phyloP scores from a whole-genome alignment of 495 filamentous ascomycete genomes.

The Saxophila tyrrhenica region DNA sequence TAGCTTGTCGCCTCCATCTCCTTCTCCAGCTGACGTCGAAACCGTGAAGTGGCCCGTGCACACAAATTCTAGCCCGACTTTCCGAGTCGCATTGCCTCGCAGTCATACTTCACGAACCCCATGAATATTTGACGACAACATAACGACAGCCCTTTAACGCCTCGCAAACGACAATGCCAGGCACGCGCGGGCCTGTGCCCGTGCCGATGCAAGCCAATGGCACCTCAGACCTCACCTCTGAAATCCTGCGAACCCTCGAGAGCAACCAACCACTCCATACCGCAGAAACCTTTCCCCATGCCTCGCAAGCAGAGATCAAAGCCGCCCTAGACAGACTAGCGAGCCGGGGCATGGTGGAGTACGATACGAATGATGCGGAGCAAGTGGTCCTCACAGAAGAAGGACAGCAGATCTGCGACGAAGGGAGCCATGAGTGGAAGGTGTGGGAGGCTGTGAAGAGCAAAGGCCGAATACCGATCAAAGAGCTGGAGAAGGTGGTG shows the following conservation, averaged over 20 bases:
- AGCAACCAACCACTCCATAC: constrained; percentile 54
- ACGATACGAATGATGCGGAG: constrained; percentile 71
- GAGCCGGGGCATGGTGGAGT: constrained; percentile 73
- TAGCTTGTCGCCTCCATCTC: too few species aligned
- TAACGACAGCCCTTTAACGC: background rate
- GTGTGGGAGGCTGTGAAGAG: constrained; percentile 78
- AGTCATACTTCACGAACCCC: too few species aligned
- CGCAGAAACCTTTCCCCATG: constrained; percentile 61
- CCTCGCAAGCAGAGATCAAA: constrained; percentile 63
- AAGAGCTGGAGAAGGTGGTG: constrained; percentile 68
- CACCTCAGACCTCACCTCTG: constrained; percentile 25
- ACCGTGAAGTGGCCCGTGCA: background rate
- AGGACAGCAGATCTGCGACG: constrained; percentile 60
- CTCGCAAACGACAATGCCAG: constrained; percentile 23
- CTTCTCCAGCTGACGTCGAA: background rate
- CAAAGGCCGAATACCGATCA: constrained; percentile 66
- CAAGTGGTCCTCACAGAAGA: constrained; percentile 68
- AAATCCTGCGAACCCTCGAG: constrained; percentile 29
- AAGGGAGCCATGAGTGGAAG: constrained; percentile 89
- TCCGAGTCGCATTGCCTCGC: background rate
- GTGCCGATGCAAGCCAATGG: constrained; percentile 23
- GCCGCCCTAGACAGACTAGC: constrained; percentile 75
- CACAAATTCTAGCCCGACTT: background rate
- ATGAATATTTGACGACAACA: background rate
- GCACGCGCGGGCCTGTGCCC: constrained; percentile 30